Evolutionary conservation across 2,329 filamentous ascomycete genomes (phyloP), one percentile per base, ranked within the genome.

Genomic region (Elsinoe batatas): DNA sequence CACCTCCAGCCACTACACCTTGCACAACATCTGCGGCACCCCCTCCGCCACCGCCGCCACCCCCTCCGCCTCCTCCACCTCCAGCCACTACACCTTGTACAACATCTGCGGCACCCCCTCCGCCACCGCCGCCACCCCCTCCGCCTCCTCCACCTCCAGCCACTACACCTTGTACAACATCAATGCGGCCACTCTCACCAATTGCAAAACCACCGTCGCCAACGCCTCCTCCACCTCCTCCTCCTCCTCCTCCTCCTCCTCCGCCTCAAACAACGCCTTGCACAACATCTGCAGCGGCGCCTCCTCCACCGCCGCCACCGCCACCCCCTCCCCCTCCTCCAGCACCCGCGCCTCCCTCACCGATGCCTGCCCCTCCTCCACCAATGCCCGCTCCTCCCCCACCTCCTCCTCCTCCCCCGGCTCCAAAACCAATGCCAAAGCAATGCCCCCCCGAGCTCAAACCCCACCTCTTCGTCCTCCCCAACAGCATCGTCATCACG

Each of bases 401-500:
- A 49, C 44, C 44, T 4, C 40, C 44, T 18, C 44, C 44, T 35
- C 30, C 44, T 4, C 44, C 44, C 2, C 40, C 40, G 3, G 40
- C 20, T 5, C 40, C 40, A 2, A 3, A 18, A 44, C 20, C 40
- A 18, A 20, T 3, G 5, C 13, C 40, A 5, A 13, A 51, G 22
- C 47, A 30, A 15, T 51, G 47, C 35, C 33, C 47, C 17, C 32
- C 47, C 17, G 47, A 12, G 11, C 47, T 51, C 32, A 36, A 37
- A 11, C 47, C 47, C 10, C 18, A 51, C 33, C 47, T 51, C 32
- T 51, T 51, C 47, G 47, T 51, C 47, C 47, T 51, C 32, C 47
- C 47, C 47, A 51, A 51, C 33, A 51, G 47, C 33, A 51, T 51
- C 47, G 20, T 38, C 47, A 38, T 51, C 22, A 51, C 47, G 33